Percentiles rank a stretch among this genome's conserved stretches.
Evolutionary conservation across 2,329 filamentous ascomycete species (phyloP).

Genomic region (Fusarium subtropicale): DNA sequence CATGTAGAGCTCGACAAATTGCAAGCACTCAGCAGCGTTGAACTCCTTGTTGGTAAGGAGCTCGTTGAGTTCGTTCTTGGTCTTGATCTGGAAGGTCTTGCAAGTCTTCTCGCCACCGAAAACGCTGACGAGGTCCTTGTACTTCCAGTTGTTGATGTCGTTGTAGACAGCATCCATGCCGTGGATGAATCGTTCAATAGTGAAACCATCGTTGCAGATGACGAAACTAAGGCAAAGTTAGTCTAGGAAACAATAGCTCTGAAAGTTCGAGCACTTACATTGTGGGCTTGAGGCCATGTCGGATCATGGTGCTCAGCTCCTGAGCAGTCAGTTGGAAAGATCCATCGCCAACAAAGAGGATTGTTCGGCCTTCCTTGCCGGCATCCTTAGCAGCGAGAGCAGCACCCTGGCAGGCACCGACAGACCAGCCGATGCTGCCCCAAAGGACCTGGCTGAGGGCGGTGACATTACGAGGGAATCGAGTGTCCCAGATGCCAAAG

Average conservation of each 20-base stretch:
- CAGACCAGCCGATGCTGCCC: conserved; percentile 74
- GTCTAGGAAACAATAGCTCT: background rate
- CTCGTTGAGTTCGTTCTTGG: conserved; percentile 73
- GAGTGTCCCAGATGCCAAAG: conserved; percentile 88
- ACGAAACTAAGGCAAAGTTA: conserved; percentile 69
- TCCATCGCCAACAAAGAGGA: conserved; percentile 91
- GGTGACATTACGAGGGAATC: conserved; percentile 81
- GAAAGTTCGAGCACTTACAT: conserved; percentile 66
- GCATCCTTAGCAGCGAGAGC: conserved; percentile 79
- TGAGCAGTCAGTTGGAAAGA: conserved; percentile 87
- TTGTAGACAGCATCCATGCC: conserved; percentile 85
- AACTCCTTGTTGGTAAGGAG: conserved; percentile 75
- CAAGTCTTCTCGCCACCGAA: conserved; percentile 74
- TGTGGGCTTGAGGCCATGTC: conserved; percentile 78
- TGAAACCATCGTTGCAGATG: conserved; percentile 89
- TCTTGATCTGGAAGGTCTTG: conserved; percentile 75
- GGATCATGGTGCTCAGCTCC: conserved; percentile 86
- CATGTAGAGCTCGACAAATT: conserved; percentile 88
- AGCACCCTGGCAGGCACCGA: conserved; percentile 71
- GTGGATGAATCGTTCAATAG: conserved; percentile 90
- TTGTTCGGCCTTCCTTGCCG: conserved; percentile 70
- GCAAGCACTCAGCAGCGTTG: conserved; percentile 63
- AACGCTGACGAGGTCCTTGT: conserved; percentile 72
- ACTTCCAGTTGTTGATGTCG: conserved; percentile 81
- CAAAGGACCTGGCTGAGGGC: conserved; percentile 83